Evolutionary conservation across 106 monocot genomes (phyloP).

Genomic region (Narthecium ossifragum): DNA sequence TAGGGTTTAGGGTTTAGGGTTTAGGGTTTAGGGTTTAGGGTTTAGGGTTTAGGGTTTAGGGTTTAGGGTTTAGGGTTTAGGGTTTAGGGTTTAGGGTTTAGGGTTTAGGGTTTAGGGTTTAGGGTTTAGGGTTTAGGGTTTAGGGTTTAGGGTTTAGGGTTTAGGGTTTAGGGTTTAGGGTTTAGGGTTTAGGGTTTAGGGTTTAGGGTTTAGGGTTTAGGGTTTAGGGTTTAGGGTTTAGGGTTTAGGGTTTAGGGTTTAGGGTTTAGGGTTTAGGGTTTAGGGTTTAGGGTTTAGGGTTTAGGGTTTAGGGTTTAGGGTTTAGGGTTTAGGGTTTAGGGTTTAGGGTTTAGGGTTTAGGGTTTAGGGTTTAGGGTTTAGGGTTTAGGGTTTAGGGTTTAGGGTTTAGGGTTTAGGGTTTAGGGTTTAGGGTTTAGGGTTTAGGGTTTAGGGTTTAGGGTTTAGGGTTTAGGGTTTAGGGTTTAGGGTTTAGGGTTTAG

Average conservation of each 20-base stretch:
- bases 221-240: not conserved
- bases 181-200: conserved; percentile 1
- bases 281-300: not conserved
- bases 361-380: not conserved
- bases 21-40: conserved; percentile 7
- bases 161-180: not conserved
- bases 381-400: conserved; percentile 8
- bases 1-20: conserved; percentile 9
- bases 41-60: conserved; percentile 8
- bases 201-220: not conserved
- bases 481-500: conserved; percentile 21
- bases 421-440: conserved; percentile 19
- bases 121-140: not conserved
- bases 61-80: conserved; percentile 6
- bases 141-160: not conserved
- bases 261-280: not conserved
- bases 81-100: conserved; percentile 1
- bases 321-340: conserved; percentile 14
- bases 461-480: conserved; percentile 17
- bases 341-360: conserved; percentile 12
- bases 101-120: not conserved
- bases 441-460: conserved; percentile 20
- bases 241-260: not conserved
- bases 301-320: conserved; percentile 3
- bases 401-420: conserved; percentile 7